phyloP scores from a whole-genome alignment of 495 filamentous ascomycete species.

The Aspergillus ostianus region DNA sequence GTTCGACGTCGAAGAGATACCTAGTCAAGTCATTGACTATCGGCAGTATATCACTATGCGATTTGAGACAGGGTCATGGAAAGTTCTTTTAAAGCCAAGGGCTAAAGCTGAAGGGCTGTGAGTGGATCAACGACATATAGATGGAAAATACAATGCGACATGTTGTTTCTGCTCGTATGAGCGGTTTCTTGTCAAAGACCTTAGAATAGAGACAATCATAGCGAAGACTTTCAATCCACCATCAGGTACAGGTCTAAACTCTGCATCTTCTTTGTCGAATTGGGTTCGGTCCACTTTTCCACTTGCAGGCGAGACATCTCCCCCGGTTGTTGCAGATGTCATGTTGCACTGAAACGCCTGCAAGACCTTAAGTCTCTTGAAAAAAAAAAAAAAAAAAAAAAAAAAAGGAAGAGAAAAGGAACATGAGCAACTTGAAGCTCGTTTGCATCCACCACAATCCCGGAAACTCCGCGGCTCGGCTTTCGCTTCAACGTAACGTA shows the following conservation, averaged over 20 bases:
- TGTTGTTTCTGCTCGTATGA: too few relatives aligned
- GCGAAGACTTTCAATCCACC: conserved; percentile 28
- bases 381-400: too few relatives aligned
- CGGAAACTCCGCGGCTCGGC: conserved; percentile 18
- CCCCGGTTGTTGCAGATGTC: not conserved
- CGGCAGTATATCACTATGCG: conserved; percentile 10
- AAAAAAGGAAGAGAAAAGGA: too few relatives aligned
- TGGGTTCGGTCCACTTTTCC: not conserved
- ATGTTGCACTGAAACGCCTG: not conserved
- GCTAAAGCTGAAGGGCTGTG: not conserved
- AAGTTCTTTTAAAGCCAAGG: conserved; percentile 1
- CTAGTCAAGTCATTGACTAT: conserved; percentile 2
- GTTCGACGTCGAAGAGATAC: conserved; percentile 4
- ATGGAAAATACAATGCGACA: too few relatives aligned
- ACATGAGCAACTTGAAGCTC: conserved; percentile 6
- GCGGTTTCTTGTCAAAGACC: too few relatives aligned
- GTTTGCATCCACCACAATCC: conserved; percentile 17
- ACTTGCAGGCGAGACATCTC: not conserved
- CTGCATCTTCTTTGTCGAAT: conserved; percentile 4
- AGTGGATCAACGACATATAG: too few relatives aligned
- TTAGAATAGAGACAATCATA: too few relatives aligned
- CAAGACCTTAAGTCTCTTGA: too few relatives aligned
- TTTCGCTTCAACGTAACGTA: not conserved
- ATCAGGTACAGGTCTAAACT: conserved; percentile 20
- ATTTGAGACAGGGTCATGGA: not conserved